phyloP scores from a whole-genome alignment of 495 filamentous ascomycete species.

The Recurvomyces mirabilis region DNA sequence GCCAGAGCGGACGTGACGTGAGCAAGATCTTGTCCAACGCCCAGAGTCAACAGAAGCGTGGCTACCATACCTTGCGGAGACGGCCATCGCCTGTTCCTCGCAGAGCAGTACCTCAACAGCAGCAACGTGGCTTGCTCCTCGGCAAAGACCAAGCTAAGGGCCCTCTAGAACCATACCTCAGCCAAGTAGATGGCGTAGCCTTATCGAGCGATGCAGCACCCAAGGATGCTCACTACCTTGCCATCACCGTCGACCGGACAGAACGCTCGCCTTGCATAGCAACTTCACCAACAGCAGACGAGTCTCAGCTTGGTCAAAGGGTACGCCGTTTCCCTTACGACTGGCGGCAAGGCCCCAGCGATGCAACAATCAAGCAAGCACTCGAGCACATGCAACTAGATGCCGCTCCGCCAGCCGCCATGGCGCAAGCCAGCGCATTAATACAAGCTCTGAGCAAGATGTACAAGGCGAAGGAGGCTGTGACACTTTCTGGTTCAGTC shows the following conservation, averaged over 20 bases:
- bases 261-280: constrained; percentile 55
- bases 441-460: constrained; percentile 46
- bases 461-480: constrained; percentile 59
- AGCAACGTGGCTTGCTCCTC: constrained; percentile 50
- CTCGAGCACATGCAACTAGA: constrained; percentile 43
- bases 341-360: constrained; percentile 36
- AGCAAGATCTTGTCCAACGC: constrained; percentile 17
- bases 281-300: constrained; percentile 42
- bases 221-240: constrained; percentile 40
- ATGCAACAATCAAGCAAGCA: constrained; percentile 32
- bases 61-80: constrained; percentile 24
- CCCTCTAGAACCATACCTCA: constrained; percentile 42
- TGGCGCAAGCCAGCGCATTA: constrained; percentile 32
- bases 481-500: constrained; percentile 26
- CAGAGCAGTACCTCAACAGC: constrained; percentile 14
- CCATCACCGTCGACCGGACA: constrained; percentile 55
- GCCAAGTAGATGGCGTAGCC: constrained; percentile 11
- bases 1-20: constrained; percentile 24
- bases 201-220: constrained; percentile 20
- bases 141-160: constrained; percentile 45
- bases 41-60: constrained; percentile 14
- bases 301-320: constrained; percentile 25
- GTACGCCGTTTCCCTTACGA: constrained; percentile 51
- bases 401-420: constrained; percentile 27
- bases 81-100: neutral